Evolutionary conservation across 139 green algal genomes (phyloP), one percentile per base, ranked within the genome.

Genomic region (Pycnococcus provasolii): DNA sequence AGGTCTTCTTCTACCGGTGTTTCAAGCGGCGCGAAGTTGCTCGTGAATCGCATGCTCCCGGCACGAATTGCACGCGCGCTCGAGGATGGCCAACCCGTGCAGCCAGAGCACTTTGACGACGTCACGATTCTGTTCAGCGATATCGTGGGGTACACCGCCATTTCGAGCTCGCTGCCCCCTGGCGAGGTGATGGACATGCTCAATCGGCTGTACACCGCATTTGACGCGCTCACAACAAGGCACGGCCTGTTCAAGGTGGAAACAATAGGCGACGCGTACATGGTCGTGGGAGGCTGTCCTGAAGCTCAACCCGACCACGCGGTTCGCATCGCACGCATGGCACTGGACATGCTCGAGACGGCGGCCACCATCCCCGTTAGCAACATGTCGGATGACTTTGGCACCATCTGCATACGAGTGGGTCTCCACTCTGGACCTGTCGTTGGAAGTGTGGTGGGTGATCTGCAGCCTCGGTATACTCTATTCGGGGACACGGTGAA

Each of bases 401-500:
- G 57, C 8, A 26, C 15, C 45, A 45, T 73, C 46, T 53, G 62
- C 45, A 64, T 75, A 40, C 60, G 69, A 2, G 60, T 54, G 63
- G 70, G 70, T 42, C n/a, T 76, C 37, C 70, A 75, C 60, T 61
- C 69, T 45, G 69, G 69, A 3, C 63, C 73, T 9, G 69, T 77
- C 54, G 74, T 80, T 3, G 63, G 53, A 4, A 64, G 58, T 2
- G 68, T 79, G 39, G 73, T 79, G 26, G 73, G 73, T 50, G 76
- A 68, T 60, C 60, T 72, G 45, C 71, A 75, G 54, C 73, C 73
- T 2, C 54, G 73, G 2, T 79, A 73, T 44, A 76, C 67, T 53
- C 68, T 79, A 1, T 79, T 79, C 60, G 73, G 73, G 4, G 73
- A 79, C 53, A 79, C 73, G 7, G 73, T 79, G 53, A 79, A 79